phyloP scores from a whole-genome alignment of 2,329 filamentous ascomycete species.

The Talaromyces sp. region DNA sequence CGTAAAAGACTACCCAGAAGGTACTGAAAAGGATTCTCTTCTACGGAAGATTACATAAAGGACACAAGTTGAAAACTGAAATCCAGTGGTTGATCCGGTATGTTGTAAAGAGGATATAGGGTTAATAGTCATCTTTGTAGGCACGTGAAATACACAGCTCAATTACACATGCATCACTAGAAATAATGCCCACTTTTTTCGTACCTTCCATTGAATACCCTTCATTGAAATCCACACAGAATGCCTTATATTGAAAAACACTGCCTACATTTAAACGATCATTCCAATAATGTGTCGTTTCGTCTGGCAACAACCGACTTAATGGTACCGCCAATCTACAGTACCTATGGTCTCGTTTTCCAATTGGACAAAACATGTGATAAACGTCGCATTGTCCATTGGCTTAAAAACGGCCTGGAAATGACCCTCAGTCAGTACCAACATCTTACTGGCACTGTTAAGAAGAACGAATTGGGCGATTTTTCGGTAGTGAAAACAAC shows the following conservation, averaged over 20 bases:
- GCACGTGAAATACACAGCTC: not conserved
- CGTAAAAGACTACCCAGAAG: not conserved
- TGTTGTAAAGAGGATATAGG: not conserved
- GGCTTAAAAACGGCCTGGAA: not conserved
- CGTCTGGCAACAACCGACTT: not conserved
- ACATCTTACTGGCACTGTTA: not conserved
- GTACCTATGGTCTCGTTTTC: not conserved
- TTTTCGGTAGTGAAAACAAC: not conserved
- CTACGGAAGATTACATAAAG: too few relatives aligned
- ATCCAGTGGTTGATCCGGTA: not conserved
- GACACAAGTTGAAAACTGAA: too few relatives aligned
- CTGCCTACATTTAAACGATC: not conserved
- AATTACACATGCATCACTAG: not conserved
- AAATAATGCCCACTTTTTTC: not conserved
- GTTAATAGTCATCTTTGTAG: not conserved
- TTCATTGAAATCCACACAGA: not conserved
- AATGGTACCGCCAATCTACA: not conserved
- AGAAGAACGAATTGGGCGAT: not conserved
- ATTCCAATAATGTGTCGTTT: not conserved
- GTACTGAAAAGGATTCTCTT: not conserved
- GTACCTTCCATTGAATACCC: not conserved
- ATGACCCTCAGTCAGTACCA: not conserved
- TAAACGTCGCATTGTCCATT: not conserved
- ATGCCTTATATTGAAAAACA: not conserved
- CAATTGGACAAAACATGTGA: not conserved